phyloP scores from a whole-genome alignment of 2,329 filamentous ascomycete species.

The Blastomyces percursus region DNA sequence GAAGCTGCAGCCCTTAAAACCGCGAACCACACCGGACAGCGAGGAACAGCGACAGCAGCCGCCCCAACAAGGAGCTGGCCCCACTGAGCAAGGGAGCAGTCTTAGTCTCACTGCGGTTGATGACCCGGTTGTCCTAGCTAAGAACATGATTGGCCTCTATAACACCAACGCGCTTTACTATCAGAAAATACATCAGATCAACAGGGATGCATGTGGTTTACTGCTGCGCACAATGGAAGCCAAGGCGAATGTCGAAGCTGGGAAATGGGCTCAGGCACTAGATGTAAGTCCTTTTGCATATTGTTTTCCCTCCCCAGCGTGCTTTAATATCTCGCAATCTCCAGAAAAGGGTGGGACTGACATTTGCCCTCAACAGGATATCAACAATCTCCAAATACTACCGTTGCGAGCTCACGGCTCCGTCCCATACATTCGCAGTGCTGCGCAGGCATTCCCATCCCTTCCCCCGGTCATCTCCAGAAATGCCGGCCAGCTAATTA shows the following conservation, averaged over 20 bases:
- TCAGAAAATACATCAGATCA: conserved; percentile 47
- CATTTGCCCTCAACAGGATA: conserved; percentile 44
- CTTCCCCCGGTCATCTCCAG: conserved; percentile 72
- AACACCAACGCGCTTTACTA: conserved; percentile 50
- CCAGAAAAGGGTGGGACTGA: conserved; percentile 15
- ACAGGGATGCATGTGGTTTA: conserved; percentile 48
- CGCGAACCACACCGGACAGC: conserved; percentile 38
- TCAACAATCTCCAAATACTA: conserved; percentile 64
- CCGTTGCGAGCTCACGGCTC: conserved; percentile 66
- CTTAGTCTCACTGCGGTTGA: conserved; percentile 57
- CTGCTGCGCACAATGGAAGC: conserved; percentile 51
- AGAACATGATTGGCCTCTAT: conserved; percentile 54
- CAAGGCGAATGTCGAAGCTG: conserved; percentile 48
- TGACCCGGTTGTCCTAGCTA: conserved; percentile 52
- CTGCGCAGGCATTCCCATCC: conserved; percentile 68
- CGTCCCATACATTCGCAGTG: conserved; percentile 64
- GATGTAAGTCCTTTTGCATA: conserved; percentile 44
- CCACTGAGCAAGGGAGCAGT: conserved; percentile 32
- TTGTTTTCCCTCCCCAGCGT: neutral
- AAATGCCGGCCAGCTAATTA: conserved; percentile 80
- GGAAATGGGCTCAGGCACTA: conserved; percentile 50
- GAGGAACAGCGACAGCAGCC: conserved; percentile 24
- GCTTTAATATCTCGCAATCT: neutral
- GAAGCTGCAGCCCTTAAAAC: conserved; percentile 68
- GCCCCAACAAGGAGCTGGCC: conserved; percentile 39